A percentile compares a stretch with the other conserved stretches of the same genome.
These are phyloP conservation scores for Melaleuca alternifolia DNA, from an alignment of 345 rosid species.

Conservation along the genomic window DNA sequence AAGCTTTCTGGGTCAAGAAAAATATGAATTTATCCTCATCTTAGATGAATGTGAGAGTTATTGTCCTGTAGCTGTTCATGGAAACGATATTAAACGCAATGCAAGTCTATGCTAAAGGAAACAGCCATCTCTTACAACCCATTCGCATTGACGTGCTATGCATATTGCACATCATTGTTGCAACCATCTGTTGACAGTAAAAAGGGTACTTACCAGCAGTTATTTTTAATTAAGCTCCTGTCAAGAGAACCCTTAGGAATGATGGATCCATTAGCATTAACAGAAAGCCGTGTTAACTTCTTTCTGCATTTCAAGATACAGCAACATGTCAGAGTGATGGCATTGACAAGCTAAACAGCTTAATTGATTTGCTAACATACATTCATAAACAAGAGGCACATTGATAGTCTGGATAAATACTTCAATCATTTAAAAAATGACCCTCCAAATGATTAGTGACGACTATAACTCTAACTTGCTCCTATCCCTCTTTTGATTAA, in stretches of 20 bases:
- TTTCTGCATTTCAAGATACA: conserved; percentile 37
- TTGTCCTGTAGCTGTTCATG: background rate
- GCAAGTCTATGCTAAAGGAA: background rate
- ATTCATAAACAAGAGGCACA: background rate
- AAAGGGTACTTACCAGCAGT: conserved; percentile 42
- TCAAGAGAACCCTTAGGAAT: conserved; percentile 53
- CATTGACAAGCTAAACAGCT: background rate
- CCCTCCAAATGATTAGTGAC: background rate
- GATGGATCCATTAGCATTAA: conserved; percentile 62
- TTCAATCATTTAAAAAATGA: background rate
- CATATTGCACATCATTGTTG: background rate
- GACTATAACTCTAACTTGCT: background rate
- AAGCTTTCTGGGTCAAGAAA: background rate
- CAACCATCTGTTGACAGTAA: background rate
- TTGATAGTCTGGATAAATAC: background rate
- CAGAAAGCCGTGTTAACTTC: conserved; percentile 57
- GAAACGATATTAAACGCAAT: background rate
- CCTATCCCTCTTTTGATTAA: background rate
- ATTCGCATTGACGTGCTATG: background rate
- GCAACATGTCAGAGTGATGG: background rate
- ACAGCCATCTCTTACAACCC: background rate
- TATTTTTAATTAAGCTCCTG: conserved; percentile 51
- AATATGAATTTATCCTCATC: background rate
- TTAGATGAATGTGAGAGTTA: background rate
- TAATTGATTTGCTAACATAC: background rate